Evolutionary conservation across 139 green algal species (phyloP).

Genomic region (Ettlia oleoabundans): DNA sequence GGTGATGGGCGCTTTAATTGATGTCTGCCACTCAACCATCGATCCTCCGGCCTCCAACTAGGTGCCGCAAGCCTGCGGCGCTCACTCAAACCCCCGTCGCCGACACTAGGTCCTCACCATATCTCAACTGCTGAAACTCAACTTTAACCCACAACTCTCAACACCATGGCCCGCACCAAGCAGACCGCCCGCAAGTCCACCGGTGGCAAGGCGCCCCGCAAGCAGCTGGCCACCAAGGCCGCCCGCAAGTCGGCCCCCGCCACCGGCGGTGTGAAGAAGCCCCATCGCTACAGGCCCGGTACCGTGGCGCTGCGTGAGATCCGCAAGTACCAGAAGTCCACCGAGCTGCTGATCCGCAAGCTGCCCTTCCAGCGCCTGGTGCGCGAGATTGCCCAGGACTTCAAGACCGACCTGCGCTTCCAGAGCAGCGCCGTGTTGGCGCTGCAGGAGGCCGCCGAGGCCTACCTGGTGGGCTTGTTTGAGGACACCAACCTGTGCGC

Average conservation of each 20-base stretch:
- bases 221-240: conserved; percentile 95
- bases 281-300: no score
- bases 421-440: conserved; percentile 81
- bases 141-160: neutral
- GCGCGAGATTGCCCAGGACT: conserved; percentile 98
- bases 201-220: conserved; percentile 90
- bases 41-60: no score
- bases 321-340: conserved; percentile 94
- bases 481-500: conserved; percentile 75
- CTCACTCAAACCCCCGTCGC: no score
- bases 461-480: conserved; percentile 96
- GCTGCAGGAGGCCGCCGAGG: no score
- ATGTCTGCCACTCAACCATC: no score
- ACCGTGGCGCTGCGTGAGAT: no score
- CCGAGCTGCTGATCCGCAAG: conserved; percentile 93
- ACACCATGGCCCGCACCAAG: conserved; percentile 85
- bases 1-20: neutral
- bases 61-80: no score
- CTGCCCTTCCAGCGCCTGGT: conserved; percentile 97
- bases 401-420: conserved; percentile 99
- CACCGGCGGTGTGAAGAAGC: conserved; percentile 84
- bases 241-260: conserved; percentile 43
- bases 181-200: conserved; percentile 89
- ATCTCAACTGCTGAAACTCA: neutral
- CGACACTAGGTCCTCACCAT: no score